Base-by-base conservation (phyloP, 345 rosid genomes). In the Salix udensis region DNA sequence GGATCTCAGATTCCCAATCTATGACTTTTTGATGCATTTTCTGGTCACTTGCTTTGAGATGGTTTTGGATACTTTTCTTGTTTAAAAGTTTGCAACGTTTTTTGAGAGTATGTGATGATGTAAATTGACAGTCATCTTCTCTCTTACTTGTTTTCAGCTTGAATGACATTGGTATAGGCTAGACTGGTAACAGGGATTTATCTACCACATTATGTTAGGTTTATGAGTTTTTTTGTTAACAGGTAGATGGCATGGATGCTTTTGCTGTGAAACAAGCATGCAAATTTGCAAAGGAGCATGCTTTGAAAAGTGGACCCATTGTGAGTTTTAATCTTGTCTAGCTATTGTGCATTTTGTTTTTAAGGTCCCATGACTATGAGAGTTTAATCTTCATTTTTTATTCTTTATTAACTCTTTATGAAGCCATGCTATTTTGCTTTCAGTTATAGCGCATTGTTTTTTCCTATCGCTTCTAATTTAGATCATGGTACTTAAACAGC, bases 161-260 rank as follows among this genome's bases (percentile, higher is more conserved):
- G 62, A 11, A 26, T 58, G 18, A 21, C 60, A 19, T 28, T 19
- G 31, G 44, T 58, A 3, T 65, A 72, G 48, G 50, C 23, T 37
- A 42, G 48, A 60, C 15, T 55, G 36, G 62, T n/a, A 9, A 58
- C 13, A 9, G 14, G 62, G 28, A 58, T 9, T n/a, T 58, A 8
- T 58, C 62, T 58, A n/a, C 28, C 15, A 58, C 28, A 58, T 9
- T 3, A 9, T 58, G 24, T n/a, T 58, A 58, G 62, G 62, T 58
- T 58, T 58, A n/a, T 9, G 62, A 58, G 28, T n/a, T 58, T 62
- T 62, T 58, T 77, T 69, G 73, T 64, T 76, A 75, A 68, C 86
- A 93, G 97, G 97, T 93, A 48, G 99, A 96, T 78, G 99, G 99
- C 67, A 96, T 96, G 99, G 99, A 96, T 89, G 96, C 84, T 36